Percentiles rank a stretch among this genome's conserved stretches.
Evolutionary conservation across 1,139 yeast genomes (phyloP).

Genomic region (Sugiyamaella japonica): DNA sequence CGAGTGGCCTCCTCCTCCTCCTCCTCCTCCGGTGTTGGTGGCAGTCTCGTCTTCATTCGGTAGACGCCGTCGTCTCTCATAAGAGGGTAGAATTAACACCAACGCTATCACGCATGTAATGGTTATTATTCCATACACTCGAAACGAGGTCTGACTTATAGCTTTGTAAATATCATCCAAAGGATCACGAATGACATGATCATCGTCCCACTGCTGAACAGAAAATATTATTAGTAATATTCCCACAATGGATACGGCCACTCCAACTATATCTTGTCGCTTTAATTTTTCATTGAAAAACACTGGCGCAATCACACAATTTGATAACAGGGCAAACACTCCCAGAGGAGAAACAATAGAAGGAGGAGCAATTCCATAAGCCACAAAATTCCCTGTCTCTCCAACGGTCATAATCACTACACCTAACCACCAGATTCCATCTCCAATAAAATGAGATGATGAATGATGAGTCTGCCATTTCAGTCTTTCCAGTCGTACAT

Average conservation of each 20-base stretch:
- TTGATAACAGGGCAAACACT: conserved; percentile 47
- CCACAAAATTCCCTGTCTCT: conserved; percentile 48
- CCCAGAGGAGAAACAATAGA: conserved; percentile 51
- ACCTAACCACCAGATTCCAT: conserved; percentile 46
- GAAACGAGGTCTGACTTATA: conserved; percentile 31
- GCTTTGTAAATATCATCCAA: conserved; percentile 35
- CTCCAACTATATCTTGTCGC: conserved; percentile 41
- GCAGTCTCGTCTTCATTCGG: too few species aligned
- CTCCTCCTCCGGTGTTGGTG: not conserved
- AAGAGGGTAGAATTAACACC: not conserved
- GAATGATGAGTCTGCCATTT: not conserved
- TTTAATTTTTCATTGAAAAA: conserved; percentile 45
- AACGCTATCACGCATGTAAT: conserved; percentile 24
- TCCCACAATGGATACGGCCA: conserved; percentile 44
- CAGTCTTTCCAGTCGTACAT: conserved; percentile 29
- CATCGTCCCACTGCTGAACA: conserved; percentile 25
- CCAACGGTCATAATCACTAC: conserved; percentile 45
- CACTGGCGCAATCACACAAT: conserved; percentile 49
- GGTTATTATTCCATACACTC: conserved; percentile 35
- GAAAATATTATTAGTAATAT: conserved; percentile 44
- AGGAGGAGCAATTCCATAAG: conserved; percentile 50
- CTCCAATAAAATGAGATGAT: conserved; percentile 13
- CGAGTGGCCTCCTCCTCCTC: not conserved
- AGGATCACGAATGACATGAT: conserved; percentile 30
- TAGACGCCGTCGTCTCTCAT: not conserved